These are phyloP conservation scores for Phytophthora foliorum DNA, from an alignment of 352 stramenopile genomes.

Conservation along the genomic window DNA sequence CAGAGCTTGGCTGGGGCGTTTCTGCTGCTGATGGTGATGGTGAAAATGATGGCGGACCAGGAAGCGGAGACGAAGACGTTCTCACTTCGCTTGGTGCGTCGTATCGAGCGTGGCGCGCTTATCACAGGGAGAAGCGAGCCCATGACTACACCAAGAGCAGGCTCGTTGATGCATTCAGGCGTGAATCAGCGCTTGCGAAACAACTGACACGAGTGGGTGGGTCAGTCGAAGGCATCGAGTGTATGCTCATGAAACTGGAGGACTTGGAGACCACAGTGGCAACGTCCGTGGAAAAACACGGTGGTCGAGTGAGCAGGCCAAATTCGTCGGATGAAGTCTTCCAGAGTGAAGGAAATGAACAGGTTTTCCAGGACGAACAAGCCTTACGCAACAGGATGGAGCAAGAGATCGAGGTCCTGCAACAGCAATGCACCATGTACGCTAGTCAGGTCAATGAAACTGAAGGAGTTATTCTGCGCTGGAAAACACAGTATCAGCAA, in stretches of 20 bases:
- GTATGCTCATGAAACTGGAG: conserved; percentile 37
- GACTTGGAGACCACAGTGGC: conserved; percentile 31
- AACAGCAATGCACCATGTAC: conserved; percentile 6
- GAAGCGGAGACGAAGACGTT: conserved; percentile 46
- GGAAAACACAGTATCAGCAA: conserved; percentile 32
- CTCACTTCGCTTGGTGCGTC: conserved; percentile 38
- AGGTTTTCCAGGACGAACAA: neutral
- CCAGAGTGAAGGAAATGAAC: neutral
- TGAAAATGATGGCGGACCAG: conserved; percentile 26
- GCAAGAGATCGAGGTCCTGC: conserved; percentile 13
- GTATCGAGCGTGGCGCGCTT: conserved; percentile 39
- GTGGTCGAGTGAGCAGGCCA: conserved; percentile 3
- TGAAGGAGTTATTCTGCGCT: conserved; percentile 18
- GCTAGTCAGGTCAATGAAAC: conserved; percentile 26
- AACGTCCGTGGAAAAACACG: conserved; percentile 6
- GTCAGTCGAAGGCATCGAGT: conserved; percentile 28
- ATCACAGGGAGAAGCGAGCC: conserved; percentile 42
- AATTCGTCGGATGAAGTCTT: neutral
- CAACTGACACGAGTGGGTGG: conserved; percentile 29
- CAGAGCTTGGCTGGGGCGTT: conserved; percentile 8
- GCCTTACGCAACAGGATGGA: conserved; percentile 9
- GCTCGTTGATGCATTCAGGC: conserved; percentile 31
- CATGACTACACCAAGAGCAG: conserved; percentile 47
- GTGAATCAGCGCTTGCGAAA: conserved; percentile 30
- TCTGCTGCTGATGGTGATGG: neutral